These are phyloP conservation scores for Rosa chinensis DNA, from an alignment of 306 rosid species.

Conservation along the genomic window DNA sequence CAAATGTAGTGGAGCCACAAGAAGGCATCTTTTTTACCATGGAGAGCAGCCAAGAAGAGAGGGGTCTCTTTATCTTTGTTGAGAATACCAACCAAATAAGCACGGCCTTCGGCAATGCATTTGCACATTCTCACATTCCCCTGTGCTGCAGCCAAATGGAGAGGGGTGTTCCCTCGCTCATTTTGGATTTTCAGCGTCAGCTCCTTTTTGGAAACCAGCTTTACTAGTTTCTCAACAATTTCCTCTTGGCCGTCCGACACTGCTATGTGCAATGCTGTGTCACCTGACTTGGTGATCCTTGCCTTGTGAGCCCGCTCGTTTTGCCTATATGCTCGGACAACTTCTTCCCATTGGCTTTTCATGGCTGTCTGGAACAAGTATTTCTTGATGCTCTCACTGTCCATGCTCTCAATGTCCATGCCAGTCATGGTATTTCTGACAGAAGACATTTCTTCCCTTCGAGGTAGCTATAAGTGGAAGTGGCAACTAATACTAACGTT, in stretches of 20 bases:
- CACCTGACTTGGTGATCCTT: constrained; percentile 22
- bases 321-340: background rate
- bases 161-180: constrained; percentile 39
- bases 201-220: fast-evolving
- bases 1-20: constrained; percentile 28
- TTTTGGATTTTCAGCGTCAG: background rate
- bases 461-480: background rate
- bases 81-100: background rate
- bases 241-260: constrained; percentile 20
- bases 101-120: background rate
- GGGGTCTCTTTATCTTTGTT: constrained; percentile 57
- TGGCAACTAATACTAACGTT: background rate
- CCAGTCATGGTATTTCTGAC: too few species aligned
- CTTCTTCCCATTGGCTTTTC: constrained; percentile 40
- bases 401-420: too few species aligned
- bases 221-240: background rate
- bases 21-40: constrained; percentile 46
- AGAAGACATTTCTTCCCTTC: background rate
- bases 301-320: background rate
- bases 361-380: constrained; percentile 15
- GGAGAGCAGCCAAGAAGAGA: constrained; percentile 45
- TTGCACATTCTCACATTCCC: constrained; percentile 35
- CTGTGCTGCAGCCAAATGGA: constrained; percentile 48
- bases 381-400: background rate
- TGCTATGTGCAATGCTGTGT: constrained; percentile 55